A percentile compares a stretch with the other conserved stretches of the same genome.
phyloP scores from a whole-genome alignment of 2,329 filamentous ascomycete species.

The Microsporum ferrugineum region DNA sequence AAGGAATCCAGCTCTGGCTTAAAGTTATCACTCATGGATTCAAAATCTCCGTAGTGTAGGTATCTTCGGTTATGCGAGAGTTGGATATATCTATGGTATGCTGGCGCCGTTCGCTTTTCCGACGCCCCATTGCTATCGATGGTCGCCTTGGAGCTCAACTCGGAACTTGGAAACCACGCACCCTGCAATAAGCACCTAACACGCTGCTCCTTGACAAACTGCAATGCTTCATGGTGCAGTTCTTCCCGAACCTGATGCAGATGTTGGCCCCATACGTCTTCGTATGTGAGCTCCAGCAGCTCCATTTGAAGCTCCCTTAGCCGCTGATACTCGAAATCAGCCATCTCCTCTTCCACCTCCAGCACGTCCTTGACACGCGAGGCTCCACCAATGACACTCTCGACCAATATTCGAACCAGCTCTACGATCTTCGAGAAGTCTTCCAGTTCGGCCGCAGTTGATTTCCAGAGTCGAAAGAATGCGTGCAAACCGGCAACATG shows the following conservation, averaged over 20 bases:
- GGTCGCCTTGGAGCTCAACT: constrained; percentile 36
- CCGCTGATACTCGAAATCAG: constrained; percentile 66
- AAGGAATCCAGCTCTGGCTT: constrained; percentile 64
- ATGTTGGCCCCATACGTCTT: constrained; percentile 88
- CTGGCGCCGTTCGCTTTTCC: constrained; percentile 34
- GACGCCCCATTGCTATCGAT: constrained; percentile 31
- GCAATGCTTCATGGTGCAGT: constrained; percentile 76
- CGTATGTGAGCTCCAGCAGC: constrained; percentile 77
- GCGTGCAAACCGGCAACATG: constrained; percentile 76
- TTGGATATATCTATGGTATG: constrained; percentile 69
- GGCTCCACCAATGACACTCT: constrained; percentile 77
- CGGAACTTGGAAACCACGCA: constrained; percentile 61
- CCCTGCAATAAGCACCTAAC: constrained; percentile 80
- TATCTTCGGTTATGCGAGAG: constrained; percentile 84
- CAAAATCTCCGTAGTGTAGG: constrained; percentile 82
- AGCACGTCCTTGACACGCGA: constrained; percentile 69
- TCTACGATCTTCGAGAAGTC: constrained; percentile 93
- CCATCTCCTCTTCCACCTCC: constrained; percentile 80
- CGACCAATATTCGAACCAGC: constrained; percentile 76
- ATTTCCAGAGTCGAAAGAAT: constrained; percentile 88
- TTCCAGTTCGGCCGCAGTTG: constrained; percentile 67
- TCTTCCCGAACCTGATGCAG: constrained; percentile 83
- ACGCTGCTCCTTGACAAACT: constrained; percentile 95
- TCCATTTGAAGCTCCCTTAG: constrained; percentile 88
- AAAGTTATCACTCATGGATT: constrained; percentile 44